A percentile compares a stretch with the other conserved stretches of the same genome.
These are phyloP conservation scores for Solanum pimpinellifolium DNA, from an alignment of 257 asterid genomes.

Conservation along the genomic window DNA sequence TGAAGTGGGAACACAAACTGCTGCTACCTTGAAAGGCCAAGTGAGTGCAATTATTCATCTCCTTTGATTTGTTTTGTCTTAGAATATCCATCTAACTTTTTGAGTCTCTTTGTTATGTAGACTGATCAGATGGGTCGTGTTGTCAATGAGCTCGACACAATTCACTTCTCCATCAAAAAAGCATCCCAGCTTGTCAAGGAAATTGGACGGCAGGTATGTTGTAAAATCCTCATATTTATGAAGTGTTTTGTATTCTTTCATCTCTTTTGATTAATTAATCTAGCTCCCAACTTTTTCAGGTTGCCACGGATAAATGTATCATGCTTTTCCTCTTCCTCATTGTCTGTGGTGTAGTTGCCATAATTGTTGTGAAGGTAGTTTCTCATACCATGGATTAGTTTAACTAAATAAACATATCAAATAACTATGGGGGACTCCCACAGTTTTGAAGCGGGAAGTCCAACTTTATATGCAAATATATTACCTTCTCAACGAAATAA, in stretches of 20 bases:
- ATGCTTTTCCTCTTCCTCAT: conserved; percentile 81
- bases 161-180: conserved; percentile 87
- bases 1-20: conserved; percentile 96
- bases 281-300: conserved; percentile 37
- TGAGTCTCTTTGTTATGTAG: conserved; percentile 22
- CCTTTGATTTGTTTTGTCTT: not conserved
- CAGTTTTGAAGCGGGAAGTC: not conserved
- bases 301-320: conserved; percentile 94
- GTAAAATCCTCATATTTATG: not conserved
- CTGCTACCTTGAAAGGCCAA: conserved; percentile 87
- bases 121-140: conserved; percentile 99
- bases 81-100: not conserved
- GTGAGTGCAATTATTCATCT: conserved; percentile 28
- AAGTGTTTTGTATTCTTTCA: not conserved
- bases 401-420: not conserved
- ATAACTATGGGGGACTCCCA: not conserved
- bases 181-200: conserved; percentile 98
- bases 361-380: conserved; percentile 77
- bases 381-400: not conserved
- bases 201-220: conserved; percentile 87
- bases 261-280: not conserved
- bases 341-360: conserved; percentile 83
- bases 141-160: conserved; percentile 90
- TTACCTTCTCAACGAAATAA: not conserved
- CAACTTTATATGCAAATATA: not conserved